These are phyloP conservation scores for Rhizopus delemar DNA, from an alignment of 371 early-diverging fungal genomes.

Conservation along the genomic window DNA sequence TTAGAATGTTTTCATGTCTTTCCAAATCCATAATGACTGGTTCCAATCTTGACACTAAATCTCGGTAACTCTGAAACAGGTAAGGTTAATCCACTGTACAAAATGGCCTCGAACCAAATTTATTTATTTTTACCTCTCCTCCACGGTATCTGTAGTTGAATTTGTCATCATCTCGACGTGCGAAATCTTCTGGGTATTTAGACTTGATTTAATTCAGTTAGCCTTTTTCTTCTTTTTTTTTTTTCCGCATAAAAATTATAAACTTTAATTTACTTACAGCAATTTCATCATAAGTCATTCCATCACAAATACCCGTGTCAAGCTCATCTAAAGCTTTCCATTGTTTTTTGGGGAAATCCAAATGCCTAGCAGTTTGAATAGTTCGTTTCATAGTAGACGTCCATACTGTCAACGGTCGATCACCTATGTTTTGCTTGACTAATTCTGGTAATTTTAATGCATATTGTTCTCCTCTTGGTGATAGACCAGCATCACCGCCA, in stretches of 20 bases:
- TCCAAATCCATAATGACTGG: constrained; percentile 96
- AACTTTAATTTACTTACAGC: constrained; percentile 48
- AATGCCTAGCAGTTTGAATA: constrained; percentile 80
- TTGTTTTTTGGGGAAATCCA: constrained; percentile 86
- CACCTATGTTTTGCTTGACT: constrained; percentile 72
- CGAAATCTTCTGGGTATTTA: constrained; percentile 83
- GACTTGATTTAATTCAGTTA: constrained; percentile 31
- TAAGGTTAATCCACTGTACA: neutral
- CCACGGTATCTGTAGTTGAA: constrained; percentile 92
- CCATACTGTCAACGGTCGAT: constrained; percentile 85
- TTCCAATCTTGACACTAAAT: constrained; percentile 65
- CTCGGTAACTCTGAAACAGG: constrained; percentile 68
- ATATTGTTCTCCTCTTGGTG: constrained; percentile 85
- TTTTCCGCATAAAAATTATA: neutral
- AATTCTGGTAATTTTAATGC: constrained; percentile 81
- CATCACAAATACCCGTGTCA: constrained; percentile 97
- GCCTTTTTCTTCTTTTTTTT: neutral
- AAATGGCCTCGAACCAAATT: neutral
- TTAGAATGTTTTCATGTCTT: constrained; percentile 92
- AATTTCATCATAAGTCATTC: constrained; percentile 97
- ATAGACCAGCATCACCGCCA: constrained; percentile 93
- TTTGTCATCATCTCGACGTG: constrained; percentile 92
- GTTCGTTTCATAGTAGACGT: constrained; percentile 93
- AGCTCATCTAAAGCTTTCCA: constrained; percentile 98
- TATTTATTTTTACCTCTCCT: constrained; percentile 72